A percentile compares a stretch with the other conserved stretches of the same genome.
These are phyloP conservation scores for Candida peoriensis DNA, from an alignment of 805 yeast species.

Conservation along the genomic window DNA sequence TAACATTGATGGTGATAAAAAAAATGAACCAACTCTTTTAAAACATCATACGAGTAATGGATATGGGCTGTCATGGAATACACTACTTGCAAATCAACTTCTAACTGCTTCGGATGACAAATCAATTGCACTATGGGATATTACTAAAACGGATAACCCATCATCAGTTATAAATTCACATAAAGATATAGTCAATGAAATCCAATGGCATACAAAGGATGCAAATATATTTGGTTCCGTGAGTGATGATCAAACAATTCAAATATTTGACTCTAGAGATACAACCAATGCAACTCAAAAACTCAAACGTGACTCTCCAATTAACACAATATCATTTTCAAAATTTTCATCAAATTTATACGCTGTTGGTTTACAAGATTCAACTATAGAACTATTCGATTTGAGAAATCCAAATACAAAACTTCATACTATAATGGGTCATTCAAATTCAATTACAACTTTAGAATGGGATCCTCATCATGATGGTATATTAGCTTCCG, in stretches of 20 bases:
- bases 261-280: conserved; percentile 49
- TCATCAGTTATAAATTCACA: conserved; percentile 34
- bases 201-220: conserved; percentile 60
- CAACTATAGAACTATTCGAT: conserved; percentile 63
- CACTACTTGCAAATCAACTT: conserved; percentile 40
- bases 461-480: conserved; percentile 73
- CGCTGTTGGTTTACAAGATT: conserved; percentile 68
- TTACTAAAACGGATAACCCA: conserved; percentile 25
- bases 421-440: conserved; percentile 77
- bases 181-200: conserved; percentile 65
- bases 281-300: conserved; percentile 21
- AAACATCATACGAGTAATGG: conserved; percentile 63
- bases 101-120: conserved; percentile 65
- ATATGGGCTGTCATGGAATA: conserved; percentile 69
- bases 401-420: conserved; percentile 41
- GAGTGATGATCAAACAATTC: conserved; percentile 60
- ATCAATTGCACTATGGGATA: conserved; percentile 59
- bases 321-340: conserved; percentile 65
- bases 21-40: conserved; percentile 26
- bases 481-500: conserved; percentile 75
- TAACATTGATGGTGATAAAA: conserved; percentile 26
- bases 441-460: conserved; percentile 63
- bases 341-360: conserved; percentile 52
- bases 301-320: conserved; percentile 31
- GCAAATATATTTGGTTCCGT: conserved; percentile 58